phyloP scores from a whole-genome alignment of 2,329 filamentous ascomycete genomes.

The Fonsecaea nubica region DNA sequence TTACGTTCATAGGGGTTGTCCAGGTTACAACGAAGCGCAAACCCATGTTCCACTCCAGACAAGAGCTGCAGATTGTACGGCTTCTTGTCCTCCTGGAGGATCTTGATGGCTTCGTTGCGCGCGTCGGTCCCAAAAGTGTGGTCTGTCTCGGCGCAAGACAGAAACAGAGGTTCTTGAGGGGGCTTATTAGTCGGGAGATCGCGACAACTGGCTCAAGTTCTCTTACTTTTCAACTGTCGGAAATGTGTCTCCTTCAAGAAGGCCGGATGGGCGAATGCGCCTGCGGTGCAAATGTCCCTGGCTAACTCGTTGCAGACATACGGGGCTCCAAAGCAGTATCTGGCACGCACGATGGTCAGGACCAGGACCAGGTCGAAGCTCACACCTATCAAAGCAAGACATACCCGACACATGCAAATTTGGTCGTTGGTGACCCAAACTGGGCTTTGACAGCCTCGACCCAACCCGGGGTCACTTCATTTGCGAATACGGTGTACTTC shows the following conservation, averaged over 20 bases:
- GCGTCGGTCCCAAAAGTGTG: slow-evolving; percentile 32
- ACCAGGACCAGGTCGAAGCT: no score
- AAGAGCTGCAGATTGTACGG: slow-evolving; percentile 39
- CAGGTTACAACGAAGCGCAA: slow-evolving; percentile 39
- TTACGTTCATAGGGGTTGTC: slow-evolving; percentile 34
- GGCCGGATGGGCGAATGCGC: slow-evolving; percentile 60
- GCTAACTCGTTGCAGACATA: slow-evolving; percentile 55
- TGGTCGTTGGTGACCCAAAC: slow-evolving; percentile 45
- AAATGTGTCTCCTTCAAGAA: slow-evolving; percentile 59
- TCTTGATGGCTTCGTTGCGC: slow-evolving; percentile 30
- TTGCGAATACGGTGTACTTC: slow-evolving; percentile 55
- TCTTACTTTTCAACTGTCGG: slow-evolving; percentile 43
- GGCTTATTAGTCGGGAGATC: background rate
- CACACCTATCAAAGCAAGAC: background rate
- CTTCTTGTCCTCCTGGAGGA: slow-evolving; percentile 36
- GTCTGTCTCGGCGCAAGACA: slow-evolving; percentile 34
- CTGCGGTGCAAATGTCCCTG: slow-evolving; percentile 47
- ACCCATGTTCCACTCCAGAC: slow-evolving; percentile 40
- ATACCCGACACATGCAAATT: slow-evolving; percentile 35
- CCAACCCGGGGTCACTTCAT: slow-evolving; percentile 55
- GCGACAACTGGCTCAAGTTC: background rate
- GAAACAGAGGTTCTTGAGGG: slow-evolving; percentile 28
- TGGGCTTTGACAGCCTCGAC: slow-evolving; percentile 46
- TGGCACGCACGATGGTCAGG: slow-evolving; percentile 9
- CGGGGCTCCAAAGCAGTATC: slow-evolving; percentile 47